Base-by-base conservation (phyloP, 805 yeast genomes). In the Zygoascus biomembranicola region DNA sequence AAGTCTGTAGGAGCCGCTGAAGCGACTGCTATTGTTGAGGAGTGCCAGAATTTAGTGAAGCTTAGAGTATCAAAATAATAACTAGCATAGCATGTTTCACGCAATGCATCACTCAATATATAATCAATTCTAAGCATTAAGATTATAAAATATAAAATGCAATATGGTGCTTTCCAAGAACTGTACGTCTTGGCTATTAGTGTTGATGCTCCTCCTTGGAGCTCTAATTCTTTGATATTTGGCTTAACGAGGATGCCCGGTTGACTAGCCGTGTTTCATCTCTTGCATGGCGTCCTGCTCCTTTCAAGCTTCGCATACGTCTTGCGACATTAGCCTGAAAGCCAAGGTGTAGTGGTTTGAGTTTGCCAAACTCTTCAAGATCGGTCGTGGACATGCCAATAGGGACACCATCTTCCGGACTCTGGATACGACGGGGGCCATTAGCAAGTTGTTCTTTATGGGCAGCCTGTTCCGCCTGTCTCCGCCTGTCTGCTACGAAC, bases 401-500 rank as follows among this genome's bases (percentile, higher is more conserved):
- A 31, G 18, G 23, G 42, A 23, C 41, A 10, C 23, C 18, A 20
- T 39, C 35, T 9, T 28, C 26, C 20, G 46, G 41, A 20, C 47
- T 39, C 9, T 18, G 37, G 5, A 13, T 16, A 8, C 13, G 46
- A 16, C 19, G 19, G 5, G 46, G n/a, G 37, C 51, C 35, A 18
- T 41, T 48, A 13, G 14, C 37, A 35, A n/a, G 14, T 16, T 37
- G 43, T 8, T 39, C 19, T 16, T 48, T 35, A 16, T 42, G 48
- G 18, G 35, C 37, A 26, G 39, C 37, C 14, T n/a, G 18, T 31
- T 49, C 47, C 3, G 32, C 47, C 13, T 49, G 43, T 10, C 43
- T 42, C 23, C 72, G 63, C 4, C 70, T 65, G 19, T 80, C 79
- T 8, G 81, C 73, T 13, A 92, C 97, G 67, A 84, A 90, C 60